phyloP scores from a whole-genome alignment of 106 monocot genomes.

The Dendrobium officinale region DNA sequence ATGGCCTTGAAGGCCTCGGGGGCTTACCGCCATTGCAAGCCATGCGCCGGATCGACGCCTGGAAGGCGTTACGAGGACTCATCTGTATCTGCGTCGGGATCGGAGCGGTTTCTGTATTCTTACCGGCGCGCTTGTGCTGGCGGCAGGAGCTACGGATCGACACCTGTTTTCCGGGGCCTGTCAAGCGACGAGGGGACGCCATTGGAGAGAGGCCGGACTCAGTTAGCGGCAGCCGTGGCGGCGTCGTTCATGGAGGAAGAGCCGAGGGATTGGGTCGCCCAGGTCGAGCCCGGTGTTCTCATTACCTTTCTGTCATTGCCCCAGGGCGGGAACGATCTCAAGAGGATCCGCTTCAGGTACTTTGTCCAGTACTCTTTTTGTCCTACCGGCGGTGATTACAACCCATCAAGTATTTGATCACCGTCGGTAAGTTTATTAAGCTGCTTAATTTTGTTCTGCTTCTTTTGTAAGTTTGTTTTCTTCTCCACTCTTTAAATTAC shows the following conservation, averaged over 20 bases:
- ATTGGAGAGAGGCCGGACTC: conserved; percentile 51
- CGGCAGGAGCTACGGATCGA: conserved; percentile 34
- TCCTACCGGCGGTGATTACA: neutral
- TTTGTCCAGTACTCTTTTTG: neutral
- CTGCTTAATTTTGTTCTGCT: too few species aligned
- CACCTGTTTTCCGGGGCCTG: conserved; percentile 32
- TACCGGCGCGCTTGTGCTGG: conserved; percentile 39
- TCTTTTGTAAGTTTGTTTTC: too few species aligned
- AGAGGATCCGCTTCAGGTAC: conserved; percentile 91
- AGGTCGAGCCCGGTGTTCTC: conserved; percentile 92
- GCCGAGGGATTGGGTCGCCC: conserved; percentile 80
- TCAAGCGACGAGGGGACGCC: conserved; percentile 74
- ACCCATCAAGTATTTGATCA: too few species aligned
- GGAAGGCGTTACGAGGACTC: conserved; percentile 32
- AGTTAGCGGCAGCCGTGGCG: conserved; percentile 14
- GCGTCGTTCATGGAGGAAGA: conserved; percentile 35
- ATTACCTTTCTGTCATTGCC: conserved; percentile 80
- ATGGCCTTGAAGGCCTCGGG: conserved; percentile 86
- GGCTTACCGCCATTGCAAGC: conserved; percentile 81
- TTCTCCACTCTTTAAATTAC: too few species aligned
- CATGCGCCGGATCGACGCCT: conserved; percentile 33
- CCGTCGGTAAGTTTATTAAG: too few species aligned
- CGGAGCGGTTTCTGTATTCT: conserved; percentile 56
- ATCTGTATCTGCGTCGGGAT: conserved; percentile 35
- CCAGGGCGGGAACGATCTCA: conserved; percentile 79